Evolutionary conservation across 192 early-diverging fungal genomes (phyloP).

Genomic region (Mortierella antarctica): DNA sequence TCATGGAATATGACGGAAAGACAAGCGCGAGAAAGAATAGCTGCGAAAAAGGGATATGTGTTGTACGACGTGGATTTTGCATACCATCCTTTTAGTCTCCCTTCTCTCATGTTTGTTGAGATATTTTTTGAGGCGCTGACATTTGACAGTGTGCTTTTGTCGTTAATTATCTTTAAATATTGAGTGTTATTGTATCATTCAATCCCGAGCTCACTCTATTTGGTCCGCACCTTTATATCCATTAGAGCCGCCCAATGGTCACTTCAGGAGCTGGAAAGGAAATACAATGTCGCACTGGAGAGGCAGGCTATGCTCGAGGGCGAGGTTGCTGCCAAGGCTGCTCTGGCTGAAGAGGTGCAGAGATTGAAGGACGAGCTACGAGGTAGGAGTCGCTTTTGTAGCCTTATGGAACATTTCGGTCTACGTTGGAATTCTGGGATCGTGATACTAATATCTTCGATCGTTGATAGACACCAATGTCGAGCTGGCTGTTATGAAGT

Average conservation of each 20-base stretch:
- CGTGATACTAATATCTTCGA: background rate
- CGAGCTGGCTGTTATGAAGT: conserved; percentile 64
- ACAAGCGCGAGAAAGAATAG: background rate
- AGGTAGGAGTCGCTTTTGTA: conserved; percentile 42
- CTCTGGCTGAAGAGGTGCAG: conserved; percentile 78
- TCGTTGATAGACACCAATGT: conserved; percentile 58
- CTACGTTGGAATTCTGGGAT: background rate
- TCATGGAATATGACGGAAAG: background rate
- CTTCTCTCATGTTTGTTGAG: background rate
- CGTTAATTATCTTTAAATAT: background rate
- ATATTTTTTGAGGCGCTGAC: conserved; percentile 23
- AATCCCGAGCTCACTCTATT: background rate
- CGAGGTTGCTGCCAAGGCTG: conserved; percentile 75
- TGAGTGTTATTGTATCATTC: background rate
- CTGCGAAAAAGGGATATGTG: conserved; percentile 3
- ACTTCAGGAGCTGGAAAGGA: conserved; percentile 74
- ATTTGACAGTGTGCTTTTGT: conserved; percentile 5
- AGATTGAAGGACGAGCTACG: conserved; percentile 81
- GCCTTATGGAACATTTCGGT: background rate
- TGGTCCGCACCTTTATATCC: background rate
- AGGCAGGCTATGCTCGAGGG: conserved; percentile 71
- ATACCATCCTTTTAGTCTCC: background rate
- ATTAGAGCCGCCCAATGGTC: conserved; percentile 75
- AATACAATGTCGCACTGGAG: conserved; percentile 79
- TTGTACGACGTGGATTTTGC: conserved; percentile 27